Evolutionary conservation across 2,329 filamentous ascomycete species (phyloP).

Genomic region (Ascochyta viciae-villosae): DNA sequence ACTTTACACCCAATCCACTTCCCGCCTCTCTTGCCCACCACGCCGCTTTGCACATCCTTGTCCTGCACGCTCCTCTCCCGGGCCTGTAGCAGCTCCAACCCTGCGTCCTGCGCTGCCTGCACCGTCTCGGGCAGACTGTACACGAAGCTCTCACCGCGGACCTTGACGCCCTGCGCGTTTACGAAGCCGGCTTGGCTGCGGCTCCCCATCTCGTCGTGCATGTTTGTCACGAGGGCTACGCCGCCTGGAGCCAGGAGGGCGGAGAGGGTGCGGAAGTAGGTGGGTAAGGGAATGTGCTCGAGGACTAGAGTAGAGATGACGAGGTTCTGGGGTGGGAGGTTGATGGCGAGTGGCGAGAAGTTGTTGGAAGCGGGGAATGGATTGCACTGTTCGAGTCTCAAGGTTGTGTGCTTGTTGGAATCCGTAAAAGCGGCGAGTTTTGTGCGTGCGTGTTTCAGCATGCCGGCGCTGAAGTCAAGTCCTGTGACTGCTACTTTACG

Average conservation of each 20-base stretch:
- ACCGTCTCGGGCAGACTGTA: slow-evolving; percentile 62
- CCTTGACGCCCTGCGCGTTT: slow-evolving; percentile 60
- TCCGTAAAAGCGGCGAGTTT: slow-evolving; percentile 36
- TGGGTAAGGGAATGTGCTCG: slow-evolving; percentile 64
- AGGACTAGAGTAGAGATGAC: slow-evolving; percentile 69
- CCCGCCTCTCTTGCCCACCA: slow-evolving; percentile 43
- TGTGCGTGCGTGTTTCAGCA: slow-evolving; percentile 62
- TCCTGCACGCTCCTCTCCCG: slow-evolving; percentile 41
- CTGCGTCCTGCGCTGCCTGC: slow-evolving; percentile 52
- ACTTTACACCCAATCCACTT: slow-evolving; percentile 53
- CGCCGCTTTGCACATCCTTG: slow-evolving; percentile 38
- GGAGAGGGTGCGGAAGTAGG: slow-evolving; percentile 59
- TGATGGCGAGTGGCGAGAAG: slow-evolving; percentile 3
- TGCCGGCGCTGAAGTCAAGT: slow-evolving; percentile 63
- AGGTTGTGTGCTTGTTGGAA: not conserved
- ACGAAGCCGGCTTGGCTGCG: slow-evolving; percentile 69
- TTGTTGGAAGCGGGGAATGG: slow-evolving; percentile 31
- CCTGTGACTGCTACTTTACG: slow-evolving; percentile 55
- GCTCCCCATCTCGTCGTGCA: slow-evolving; percentile 70
- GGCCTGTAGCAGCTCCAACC: slow-evolving; percentile 39
- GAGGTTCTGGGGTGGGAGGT: slow-evolving; percentile 47
- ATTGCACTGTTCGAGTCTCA: slow-evolving; percentile 36
- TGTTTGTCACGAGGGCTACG: slow-evolving; percentile 68
- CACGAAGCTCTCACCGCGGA: slow-evolving; percentile 65
- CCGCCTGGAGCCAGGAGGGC: slow-evolving; percentile 55